phyloP scores from a whole-genome alignment of 2,329 filamentous ascomycete genomes.

The Dendrostoma leiphaemia region DNA sequence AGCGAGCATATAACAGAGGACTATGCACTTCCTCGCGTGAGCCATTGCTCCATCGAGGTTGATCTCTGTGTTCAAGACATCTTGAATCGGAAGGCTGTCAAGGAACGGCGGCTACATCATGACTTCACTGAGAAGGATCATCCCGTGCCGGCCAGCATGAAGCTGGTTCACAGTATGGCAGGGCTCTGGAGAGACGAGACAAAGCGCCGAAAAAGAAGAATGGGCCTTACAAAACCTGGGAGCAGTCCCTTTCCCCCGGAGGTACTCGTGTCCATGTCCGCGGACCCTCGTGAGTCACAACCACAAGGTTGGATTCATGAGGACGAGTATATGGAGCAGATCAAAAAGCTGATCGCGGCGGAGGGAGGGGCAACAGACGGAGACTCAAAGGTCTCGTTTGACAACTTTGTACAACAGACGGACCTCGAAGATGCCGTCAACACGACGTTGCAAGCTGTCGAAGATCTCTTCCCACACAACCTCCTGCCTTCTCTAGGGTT shows the following conservation, averaged over 20 bases:
- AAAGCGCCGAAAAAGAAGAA: slow-evolving; percentile 69
- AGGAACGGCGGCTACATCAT: slow-evolving; percentile 78
- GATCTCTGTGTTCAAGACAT: slow-evolving; percentile 90
- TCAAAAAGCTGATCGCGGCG: slow-evolving; percentile 60
- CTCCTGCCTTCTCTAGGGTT: slow-evolving; percentile 49
- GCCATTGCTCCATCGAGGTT: slow-evolving; percentile 85
- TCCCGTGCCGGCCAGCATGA: slow-evolving; percentile 65
- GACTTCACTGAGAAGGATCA: slow-evolving; percentile 74
- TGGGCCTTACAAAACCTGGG: slow-evolving; percentile 61
- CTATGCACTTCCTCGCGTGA: slow-evolving; percentile 67
- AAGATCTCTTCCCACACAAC: slow-evolving; percentile 77
- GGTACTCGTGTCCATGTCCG: slow-evolving; percentile 84
- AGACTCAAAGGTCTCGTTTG: slow-evolving; percentile 52
- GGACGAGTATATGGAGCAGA: slow-evolving; percentile 70
- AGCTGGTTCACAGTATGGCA: slow-evolving; percentile 89
- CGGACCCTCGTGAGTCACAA: slow-evolving; percentile 69
- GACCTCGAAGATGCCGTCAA: slow-evolving; percentile 61
- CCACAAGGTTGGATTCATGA: slow-evolving; percentile 92
- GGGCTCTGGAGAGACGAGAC: slow-evolving; percentile 91
- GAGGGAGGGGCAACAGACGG: slow-evolving; percentile 57
- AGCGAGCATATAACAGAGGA: slow-evolving; percentile 59
- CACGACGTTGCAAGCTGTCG: slow-evolving; percentile 78
- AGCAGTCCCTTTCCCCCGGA: slow-evolving; percentile 80
- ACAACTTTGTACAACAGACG: slow-evolving; percentile 58
- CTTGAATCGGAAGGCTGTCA: slow-evolving; percentile 73